Evolutionary conservation across 495 filamentous ascomycete species (phyloP).

Genomic region (Daldinia caldariorum): DNA sequence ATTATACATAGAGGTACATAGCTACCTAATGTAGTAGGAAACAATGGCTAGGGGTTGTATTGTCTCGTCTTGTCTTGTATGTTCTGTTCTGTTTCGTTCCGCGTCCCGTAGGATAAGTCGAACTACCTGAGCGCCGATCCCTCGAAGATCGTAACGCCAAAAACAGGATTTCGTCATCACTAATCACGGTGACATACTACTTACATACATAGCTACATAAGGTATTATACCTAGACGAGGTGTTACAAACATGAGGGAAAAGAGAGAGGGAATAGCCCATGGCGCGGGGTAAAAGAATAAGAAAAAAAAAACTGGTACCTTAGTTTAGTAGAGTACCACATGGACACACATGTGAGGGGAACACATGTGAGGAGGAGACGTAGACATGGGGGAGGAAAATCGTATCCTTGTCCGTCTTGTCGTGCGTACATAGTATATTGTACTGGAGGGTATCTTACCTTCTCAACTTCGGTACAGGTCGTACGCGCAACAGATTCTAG

Average conservation of each 20-base stretch:
- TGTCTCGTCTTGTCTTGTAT: no score
- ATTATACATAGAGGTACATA: not conserved
- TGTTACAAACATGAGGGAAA: not conserved
- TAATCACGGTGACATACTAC: conserved; percentile 29
- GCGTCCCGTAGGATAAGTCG: not conserved
- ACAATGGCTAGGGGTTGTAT: not conserved
- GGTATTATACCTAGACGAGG: not conserved
- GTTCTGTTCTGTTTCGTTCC: not conserved
- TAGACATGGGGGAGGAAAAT: not conserved
- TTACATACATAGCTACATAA: conserved; percentile 10
- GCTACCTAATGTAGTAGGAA: not conserved
- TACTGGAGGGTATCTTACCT: conserved; percentile 8
- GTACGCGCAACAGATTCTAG: not conserved
- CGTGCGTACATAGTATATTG: conserved; percentile 14
- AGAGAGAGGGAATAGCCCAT: conserved; percentile 7
- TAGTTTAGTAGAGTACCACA: not conserved
- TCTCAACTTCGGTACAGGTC: not conserved
- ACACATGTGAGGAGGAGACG: not conserved
- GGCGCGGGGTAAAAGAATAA: conserved; percentile 18
- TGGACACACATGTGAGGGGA: not conserved
- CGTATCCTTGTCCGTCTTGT: conserved; percentile 10
- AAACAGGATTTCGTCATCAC: conserved; percentile 43
- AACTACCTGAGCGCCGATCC: conserved; percentile 18
- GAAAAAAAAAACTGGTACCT: conserved; percentile 15
- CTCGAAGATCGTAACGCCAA: conserved; percentile 13